A percentile compares a stretch with the other conserved stretches of the same genome.
Evolutionary conservation across 495 filamentous ascomycete species (phyloP).

Genomic region (Tirmania nivea): DNA sequence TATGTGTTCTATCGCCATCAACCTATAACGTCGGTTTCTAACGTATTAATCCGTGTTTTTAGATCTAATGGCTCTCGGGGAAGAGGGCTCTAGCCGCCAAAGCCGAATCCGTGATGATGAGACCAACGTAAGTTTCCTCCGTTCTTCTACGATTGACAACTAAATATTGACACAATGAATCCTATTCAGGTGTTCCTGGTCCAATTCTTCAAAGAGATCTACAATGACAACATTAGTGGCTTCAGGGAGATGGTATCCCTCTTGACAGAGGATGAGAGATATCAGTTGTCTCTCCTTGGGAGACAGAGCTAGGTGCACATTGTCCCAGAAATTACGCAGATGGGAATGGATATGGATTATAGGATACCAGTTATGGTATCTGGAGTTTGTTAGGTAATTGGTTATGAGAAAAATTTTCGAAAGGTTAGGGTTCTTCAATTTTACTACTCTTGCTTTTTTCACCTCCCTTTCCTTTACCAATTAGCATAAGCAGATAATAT

Average conservation of each 20-base stretch:
- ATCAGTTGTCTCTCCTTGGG: constrained; percentile 29
- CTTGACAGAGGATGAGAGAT: constrained; percentile 51
- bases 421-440: too few species aligned
- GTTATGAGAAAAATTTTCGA: too few species aligned
- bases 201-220: constrained; percentile 58
- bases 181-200: constrained; percentile 43
- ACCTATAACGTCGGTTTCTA: constrained; percentile 1
- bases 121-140: constrained; percentile 26
- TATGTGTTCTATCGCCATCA: not conserved
- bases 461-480: too few species aligned
- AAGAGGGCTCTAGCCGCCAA: constrained; percentile 32
- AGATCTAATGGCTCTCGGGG: constrained; percentile 60
- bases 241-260: constrained; percentile 54
- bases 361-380: too few species aligned
- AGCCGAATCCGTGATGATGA: constrained; percentile 68
- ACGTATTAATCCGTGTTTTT: not conserved
- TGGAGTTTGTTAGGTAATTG: too few species aligned
- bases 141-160: not conserved
- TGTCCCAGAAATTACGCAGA: too few species aligned
- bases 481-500: too few species aligned
- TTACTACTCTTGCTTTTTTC: too few species aligned
- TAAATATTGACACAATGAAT: not conserved
- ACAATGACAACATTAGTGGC: constrained; percentile 38
- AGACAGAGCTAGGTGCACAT: not conserved
- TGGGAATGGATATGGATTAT: too few species aligned